Conservation (phyloP, 2,329 filamentous ascomycete genomes). For the Aureobasidium mangrovei region DNA sequence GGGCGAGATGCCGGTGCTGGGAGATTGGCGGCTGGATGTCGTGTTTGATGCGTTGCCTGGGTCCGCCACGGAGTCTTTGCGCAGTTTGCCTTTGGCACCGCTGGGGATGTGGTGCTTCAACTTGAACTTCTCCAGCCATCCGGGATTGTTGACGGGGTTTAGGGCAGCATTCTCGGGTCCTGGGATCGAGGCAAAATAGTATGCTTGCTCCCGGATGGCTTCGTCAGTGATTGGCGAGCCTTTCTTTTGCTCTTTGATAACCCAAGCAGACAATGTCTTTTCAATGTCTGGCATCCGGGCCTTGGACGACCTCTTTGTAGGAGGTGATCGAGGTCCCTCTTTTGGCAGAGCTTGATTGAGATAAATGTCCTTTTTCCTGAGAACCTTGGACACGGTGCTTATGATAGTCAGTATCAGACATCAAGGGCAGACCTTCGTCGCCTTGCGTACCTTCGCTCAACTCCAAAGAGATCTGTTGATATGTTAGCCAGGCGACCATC, state of each 20-base stretch:
- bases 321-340: slow-evolving; percentile 3
- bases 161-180: slow-evolving; percentile 58
- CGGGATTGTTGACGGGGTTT: slow-evolving; percentile 53
- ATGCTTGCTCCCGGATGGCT: slow-evolving; percentile 77
- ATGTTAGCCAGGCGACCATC: background rate
- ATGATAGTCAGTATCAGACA: slow-evolving; percentile 14
- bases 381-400: slow-evolving; percentile 97
- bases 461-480: slow-evolving; percentile 68
- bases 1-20: slow-evolving; percentile 57
- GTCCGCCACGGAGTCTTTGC: slow-evolving; percentile 8
- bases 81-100: slow-evolving; percentile 13
- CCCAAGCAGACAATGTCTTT: slow-evolving; percentile 79
- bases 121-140: slow-evolving; percentile 94
- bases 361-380: slow-evolving; percentile 92
- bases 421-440: background rate
- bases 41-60: slow-evolving; percentile 37
- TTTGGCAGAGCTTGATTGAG: slow-evolving; percentile 47
- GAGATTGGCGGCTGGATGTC: slow-evolving; percentile 52
- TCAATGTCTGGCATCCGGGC: slow-evolving; percentile 87
- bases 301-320: slow-evolving; percentile 54
- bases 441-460: slow-evolving; percentile 78
- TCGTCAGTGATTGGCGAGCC: slow-evolving; percentile 66
- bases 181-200: slow-evolving; percentile 66
- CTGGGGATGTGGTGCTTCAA: slow-evolving; percentile 64
- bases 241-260: slow-evolving; percentile 68